Percentiles rank a stretch among this genome's conserved stretches.
Evolutionary conservation across 2,329 filamentous ascomycete species (phyloP).

Genomic region (Fusarium algeriense): DNA sequence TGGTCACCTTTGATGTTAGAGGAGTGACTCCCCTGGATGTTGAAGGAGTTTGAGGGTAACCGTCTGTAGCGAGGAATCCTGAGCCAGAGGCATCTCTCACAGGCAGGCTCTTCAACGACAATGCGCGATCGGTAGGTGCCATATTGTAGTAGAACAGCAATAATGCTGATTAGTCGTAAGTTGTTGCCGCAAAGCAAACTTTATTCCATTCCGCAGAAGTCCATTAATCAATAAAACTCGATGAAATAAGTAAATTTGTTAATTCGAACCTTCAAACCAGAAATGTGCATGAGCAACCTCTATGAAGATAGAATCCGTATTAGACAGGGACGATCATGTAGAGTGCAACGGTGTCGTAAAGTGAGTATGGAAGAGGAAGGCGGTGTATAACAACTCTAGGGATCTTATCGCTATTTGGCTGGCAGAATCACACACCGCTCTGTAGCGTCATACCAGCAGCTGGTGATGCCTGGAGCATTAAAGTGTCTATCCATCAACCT

Average conservation of each 20-base stretch:
- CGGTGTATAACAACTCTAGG: slow-evolving; percentile 32
- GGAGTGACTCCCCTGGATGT: slow-evolving; percentile 67
- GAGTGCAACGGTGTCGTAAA: slow-evolving; percentile 46
- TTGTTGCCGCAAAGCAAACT: neutral
- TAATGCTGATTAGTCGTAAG: neutral
- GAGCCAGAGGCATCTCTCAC: slow-evolving; percentile 45
- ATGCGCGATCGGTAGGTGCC: slow-evolving; percentile 39
- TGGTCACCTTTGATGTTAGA: slow-evolving; percentile 83
- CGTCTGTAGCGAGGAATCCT: slow-evolving; percentile 80
- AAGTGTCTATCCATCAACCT: slow-evolving; percentile 14
- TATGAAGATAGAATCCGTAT: neutral
- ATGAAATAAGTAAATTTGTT: neutral
- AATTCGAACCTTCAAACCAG: neutral
- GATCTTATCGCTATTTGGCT: slow-evolving; percentile 42
- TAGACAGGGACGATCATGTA: slow-evolving; percentile 12
- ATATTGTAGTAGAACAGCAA: slow-evolving; percentile 12
- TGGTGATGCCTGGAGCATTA: slow-evolving; percentile 43
- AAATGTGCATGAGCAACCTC: slow-evolving; percentile 1
- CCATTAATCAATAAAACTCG: neutral
- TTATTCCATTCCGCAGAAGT: slow-evolving; percentile 22
- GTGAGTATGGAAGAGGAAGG: slow-evolving; percentile 38
- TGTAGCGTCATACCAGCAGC: slow-evolving; percentile 45
- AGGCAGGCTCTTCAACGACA: slow-evolving; percentile 40
- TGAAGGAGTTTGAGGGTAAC: slow-evolving; percentile 83
- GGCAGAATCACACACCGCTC: slow-evolving; percentile 47